Base-by-base conservation (phyloP, 331 rosid species). In the Phaseolus coccineus region DNA sequence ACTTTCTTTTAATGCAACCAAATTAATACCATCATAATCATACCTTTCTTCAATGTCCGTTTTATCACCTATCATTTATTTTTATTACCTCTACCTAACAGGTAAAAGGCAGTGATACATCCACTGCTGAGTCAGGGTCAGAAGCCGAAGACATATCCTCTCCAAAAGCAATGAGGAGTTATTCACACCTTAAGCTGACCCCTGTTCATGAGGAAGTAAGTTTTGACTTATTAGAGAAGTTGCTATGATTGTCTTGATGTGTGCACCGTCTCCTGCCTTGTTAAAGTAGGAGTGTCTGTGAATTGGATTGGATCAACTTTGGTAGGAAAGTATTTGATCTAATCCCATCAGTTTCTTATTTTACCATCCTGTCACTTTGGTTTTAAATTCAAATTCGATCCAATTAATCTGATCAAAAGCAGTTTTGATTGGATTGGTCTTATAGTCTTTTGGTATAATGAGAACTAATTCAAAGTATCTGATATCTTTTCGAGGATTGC, bases 161-260 rank as follows among this genome's bases (percentile, higher is more conserved):
- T 78, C 99, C 97, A 13, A 96, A 96, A 87, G 93, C 92, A 31
- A 79, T 80, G 78, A 91, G 88, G 87, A 89, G 62, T 78, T 93
- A 88, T 83, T 88, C 99, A 42, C 90, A 96, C 83, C 97, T 96
- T 74, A 93, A 89, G 71, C 78, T 96, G 93, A 96, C 98, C 79
- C 97, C 98, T 83, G 98, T 96, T 82, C 97, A 94, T 2, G 98
- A 96, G 91, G 99, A 96, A 86, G 98, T 95, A 86, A 74, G 93
- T 87, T 65, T 33, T 80, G 8, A 37, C 69, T 82, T 79, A 40
- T 55, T 68, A 27, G 44, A 30, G 24, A 85, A 75, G 19, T 58
- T 57, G 50, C 53, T 58, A 25, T 56, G 44, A 19, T 76, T 62
- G 66, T 70, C 52, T 61, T 42, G 4, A 30, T 59, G 7, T 42